Evolutionary conservation across 495 filamentous ascomycete species (phyloP), one percentile per base, ranked within the genome.

Genomic region (Paragyromitra xinjiangensis): DNA sequence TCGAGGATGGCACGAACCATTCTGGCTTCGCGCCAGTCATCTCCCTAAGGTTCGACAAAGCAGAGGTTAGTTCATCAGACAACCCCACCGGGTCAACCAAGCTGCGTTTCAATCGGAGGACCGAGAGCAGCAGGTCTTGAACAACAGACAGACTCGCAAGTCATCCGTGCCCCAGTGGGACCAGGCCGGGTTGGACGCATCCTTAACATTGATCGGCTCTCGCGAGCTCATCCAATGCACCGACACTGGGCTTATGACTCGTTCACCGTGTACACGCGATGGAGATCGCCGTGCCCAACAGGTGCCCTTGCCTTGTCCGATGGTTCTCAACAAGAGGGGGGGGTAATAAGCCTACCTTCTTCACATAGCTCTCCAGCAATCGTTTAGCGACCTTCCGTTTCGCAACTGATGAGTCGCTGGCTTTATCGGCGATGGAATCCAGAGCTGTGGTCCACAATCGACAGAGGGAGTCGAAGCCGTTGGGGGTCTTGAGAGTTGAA

Each of bases 131-230:
- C 59, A 14, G 61, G 42, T 6, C 29, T 55, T 72, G 59, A 44
- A 66, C 70, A 66, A 19, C 61, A 58, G 61, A 65, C 61, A 44
- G 70, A 65, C 70, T 40, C 61, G 61, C 19, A 65, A 55, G 69
- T 53, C 56, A 64, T 71, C 69, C 34, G 69, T 73, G 70, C 50
- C 70, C 70, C 50, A n/a, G 50, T 73, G 61, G 70, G 70, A 73
- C 61, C 48, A 73, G 70, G 70, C 37, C 70, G 70, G 51, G 70
- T 66, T 73, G 62, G 62, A 48, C 39, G 50, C 24, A 73, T 14
- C 70, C 62, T 73, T 73, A 56, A 66, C 62, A 59, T 66, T 58
- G 51, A 59, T 63, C 37, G 62, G 29, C 50, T 58, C 34, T 66
- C n/a, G n/a, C 48, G 42, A 44, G 59, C 9, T 45, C 69, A 64